Conservation (phyloP, 768 basidiomycete genomes). For the Suillus weaverae region DNA sequence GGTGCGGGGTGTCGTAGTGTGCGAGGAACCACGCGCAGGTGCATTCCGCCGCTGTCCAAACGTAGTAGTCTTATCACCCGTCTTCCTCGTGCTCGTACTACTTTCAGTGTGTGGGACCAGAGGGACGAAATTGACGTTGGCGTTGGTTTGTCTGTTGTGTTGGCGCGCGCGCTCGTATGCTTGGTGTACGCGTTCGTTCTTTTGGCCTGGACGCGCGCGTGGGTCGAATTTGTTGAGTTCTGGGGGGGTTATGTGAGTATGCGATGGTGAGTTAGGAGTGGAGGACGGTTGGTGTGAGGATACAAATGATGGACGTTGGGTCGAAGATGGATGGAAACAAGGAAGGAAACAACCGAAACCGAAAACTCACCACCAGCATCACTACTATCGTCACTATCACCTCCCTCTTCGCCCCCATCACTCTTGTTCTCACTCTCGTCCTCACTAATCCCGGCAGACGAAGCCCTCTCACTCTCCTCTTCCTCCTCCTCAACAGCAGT, state of each 20-base stretch:
- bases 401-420: constrained; percentile 44
- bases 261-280: constrained; percentile 4
- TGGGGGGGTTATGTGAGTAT: constrained; percentile 19
- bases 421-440: constrained; percentile 44
- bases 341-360: background rate
- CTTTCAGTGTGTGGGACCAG: constrained; percentile 47
- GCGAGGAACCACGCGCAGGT: constrained; percentile 32
- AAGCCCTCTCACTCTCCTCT: constrained; percentile 76
- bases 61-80: constrained; percentile 52
- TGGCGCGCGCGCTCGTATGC: constrained; percentile 43
- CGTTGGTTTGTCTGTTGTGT: constrained; percentile 38
- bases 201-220: constrained; percentile 48
- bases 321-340: background rate
- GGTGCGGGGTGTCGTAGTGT: constrained; percentile 10
- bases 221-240: constrained; percentile 60
- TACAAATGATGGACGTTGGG: background rate
- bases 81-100: constrained; percentile 21
- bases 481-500: constrained; percentile 89
- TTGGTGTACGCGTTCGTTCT: constrained; percentile 47
- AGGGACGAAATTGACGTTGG: constrained; percentile 66
- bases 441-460: constrained; percentile 54
- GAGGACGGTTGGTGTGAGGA: constrained; percentile 4
- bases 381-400: constrained; percentile 49
- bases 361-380: constrained; percentile 52
- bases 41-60: constrained; percentile 60